Percentiles rank a stretch among this genome's conserved stretches.
These are phyloP conservation scores for Wallacemonas sp. DNA, from an alignment of 208 protist species.

Conservation along the genomic window DNA sequence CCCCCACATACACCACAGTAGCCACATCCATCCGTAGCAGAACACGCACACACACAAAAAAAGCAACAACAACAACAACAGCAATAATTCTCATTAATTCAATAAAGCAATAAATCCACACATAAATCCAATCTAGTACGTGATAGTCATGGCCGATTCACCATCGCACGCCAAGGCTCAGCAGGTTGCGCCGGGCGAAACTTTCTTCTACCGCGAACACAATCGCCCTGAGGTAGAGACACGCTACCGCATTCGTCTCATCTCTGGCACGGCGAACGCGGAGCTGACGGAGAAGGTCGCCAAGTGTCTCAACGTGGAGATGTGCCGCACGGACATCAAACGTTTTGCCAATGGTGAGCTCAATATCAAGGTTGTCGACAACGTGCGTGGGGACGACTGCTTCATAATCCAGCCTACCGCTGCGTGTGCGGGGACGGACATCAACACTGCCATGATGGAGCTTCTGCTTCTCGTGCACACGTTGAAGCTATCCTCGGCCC, in stretches of 20 bases:
- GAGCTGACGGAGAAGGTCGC: constrained; percentile 82
- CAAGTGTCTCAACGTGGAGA: constrained; percentile 73
- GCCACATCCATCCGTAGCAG: too few species aligned
- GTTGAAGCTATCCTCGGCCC: constrained; percentile 87
- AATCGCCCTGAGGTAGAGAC: constrained; percentile 78
- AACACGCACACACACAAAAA: too few species aligned
- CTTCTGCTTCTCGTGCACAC: constrained; percentile 90
- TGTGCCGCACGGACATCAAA: constrained; percentile 81
- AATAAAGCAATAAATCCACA: too few species aligned
- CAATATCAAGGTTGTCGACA: constrained; percentile 93
- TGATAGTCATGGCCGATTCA: constrained; percentile 15
- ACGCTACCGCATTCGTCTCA: constrained; percentile 82
- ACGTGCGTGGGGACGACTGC: constrained; percentile 95
- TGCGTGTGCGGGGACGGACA: constrained; percentile 52
- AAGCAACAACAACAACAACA: too few species aligned
- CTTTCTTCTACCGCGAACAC: constrained; percentile 85
- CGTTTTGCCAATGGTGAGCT: constrained; percentile 92
- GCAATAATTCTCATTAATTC: too few species aligned
- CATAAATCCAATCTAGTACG: too few species aligned
- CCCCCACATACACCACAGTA: too few species aligned
- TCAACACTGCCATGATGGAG: constrained; percentile 93
- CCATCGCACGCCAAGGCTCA: constrained; percentile 31
- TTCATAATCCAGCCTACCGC: constrained; percentile 96
- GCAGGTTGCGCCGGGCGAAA: constrained; percentile 70
- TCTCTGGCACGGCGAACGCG: constrained; percentile 84